A percentile compares a stretch with the other conserved stretches of the same genome.
Conservation (phyloP, 192 early-diverging fungal genomes). For the Coemansia biformis region DNA sequence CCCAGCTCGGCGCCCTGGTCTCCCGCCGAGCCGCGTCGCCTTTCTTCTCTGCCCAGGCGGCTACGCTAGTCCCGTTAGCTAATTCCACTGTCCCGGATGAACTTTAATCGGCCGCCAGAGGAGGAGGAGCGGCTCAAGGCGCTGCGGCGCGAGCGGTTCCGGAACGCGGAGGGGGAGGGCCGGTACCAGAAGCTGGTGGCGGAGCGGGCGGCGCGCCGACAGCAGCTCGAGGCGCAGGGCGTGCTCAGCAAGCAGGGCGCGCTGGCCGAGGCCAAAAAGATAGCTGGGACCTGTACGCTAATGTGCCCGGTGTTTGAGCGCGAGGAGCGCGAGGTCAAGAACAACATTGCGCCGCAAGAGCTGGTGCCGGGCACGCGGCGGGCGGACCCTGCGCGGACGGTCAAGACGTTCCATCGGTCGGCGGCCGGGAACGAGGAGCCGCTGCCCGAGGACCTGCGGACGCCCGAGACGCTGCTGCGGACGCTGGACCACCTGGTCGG, state of each 20-base stretch:
- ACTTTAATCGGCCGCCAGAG: constrained; percentile 15
- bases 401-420: constrained; percentile 81
- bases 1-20: too few relatives aligned
- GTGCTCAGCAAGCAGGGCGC: constrained; percentile 51
- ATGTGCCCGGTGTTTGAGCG: constrained; percentile 92
- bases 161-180: constrained; percentile 26
- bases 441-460: constrained; percentile 83
- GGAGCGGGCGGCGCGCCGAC: constrained; percentile 56
- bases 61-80: too few relatives aligned
- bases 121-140: constrained; percentile 45
- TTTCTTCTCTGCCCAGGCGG: too few relatives aligned
- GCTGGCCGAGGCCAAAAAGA: constrained; percentile 58
- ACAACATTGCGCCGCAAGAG: constrained; percentile 68
- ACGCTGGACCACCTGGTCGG: constrained; percentile 67
- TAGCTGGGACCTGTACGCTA: constrained; percentile 74
- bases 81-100: constrained; percentile 20
- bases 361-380: constrained; percentile 54
- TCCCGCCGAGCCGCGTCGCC: too few relatives aligned
- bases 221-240: constrained; percentile 58
- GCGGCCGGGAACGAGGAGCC: constrained; percentile 81
- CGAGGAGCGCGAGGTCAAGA: constrained; percentile 74
- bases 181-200: constrained; percentile 57
- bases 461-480: constrained; percentile 59
- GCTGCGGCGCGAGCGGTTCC: constrained; percentile 44
- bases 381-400: constrained; percentile 63